Evolutionary conservation across 164 flowering plant species (phyloP).

Genomic region (Nymphaea colorata): DNA sequence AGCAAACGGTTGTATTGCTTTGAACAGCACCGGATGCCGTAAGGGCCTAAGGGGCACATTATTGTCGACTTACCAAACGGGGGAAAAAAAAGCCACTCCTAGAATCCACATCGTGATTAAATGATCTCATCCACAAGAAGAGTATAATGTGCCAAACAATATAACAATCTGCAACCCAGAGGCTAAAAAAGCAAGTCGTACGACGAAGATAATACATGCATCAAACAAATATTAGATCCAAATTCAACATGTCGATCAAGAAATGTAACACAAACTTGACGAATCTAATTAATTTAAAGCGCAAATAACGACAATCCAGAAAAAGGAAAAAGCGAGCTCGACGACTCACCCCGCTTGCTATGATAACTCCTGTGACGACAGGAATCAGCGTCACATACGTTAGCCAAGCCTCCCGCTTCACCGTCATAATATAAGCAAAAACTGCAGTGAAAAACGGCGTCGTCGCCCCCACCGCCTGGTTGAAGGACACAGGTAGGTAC

Average conservation of each 20-base stretch:
- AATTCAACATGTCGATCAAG: background rate
- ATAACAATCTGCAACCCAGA: background rate
- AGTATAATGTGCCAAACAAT: background rate
- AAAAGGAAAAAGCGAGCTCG: background rate
- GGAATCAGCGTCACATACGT: background rate
- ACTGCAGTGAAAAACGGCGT: conserved; percentile 6
- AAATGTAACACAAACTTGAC: background rate
- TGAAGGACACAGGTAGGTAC: conserved; percentile 7
- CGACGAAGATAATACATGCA: background rate
- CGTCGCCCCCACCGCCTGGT: conserved; percentile 7
- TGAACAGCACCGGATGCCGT: background rate
- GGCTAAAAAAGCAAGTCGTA: background rate
- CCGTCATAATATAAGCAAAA: conserved; percentile 4
- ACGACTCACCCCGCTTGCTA: conserved; percentile 1
- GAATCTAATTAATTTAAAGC: background rate
- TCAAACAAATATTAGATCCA: background rate
- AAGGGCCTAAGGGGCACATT: background rate
- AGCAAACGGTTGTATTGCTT: background rate
- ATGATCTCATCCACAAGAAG: background rate
- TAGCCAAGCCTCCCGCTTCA: conserved; percentile 2
- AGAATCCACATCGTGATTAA: background rate
- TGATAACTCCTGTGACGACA: background rate
- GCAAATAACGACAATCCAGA: background rate
- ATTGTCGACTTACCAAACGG: background rate
- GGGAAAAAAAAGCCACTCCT: background rate